phyloP scores from a whole-genome alignment of 2,329 filamentous ascomycete genomes.

The Xylariaceae sp. region DNA sequence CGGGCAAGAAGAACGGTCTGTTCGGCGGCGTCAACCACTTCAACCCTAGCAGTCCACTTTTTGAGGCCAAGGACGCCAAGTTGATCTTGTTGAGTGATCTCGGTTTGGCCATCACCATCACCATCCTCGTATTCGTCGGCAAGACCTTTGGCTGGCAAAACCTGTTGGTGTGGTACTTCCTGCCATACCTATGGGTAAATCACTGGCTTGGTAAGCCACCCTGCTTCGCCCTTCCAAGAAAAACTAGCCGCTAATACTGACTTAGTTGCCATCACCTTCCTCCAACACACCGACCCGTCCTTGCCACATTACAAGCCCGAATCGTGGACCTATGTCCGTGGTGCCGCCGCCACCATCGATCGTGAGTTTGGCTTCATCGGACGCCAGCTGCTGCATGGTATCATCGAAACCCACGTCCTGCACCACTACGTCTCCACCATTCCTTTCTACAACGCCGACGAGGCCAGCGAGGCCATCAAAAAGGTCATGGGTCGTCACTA shows the following conservation, averaged over 20 bases:
- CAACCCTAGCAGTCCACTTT: conserved; percentile 82
- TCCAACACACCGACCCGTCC: conserved; percentile 94
- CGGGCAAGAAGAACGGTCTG: conserved; percentile 85
- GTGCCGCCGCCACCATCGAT: conserved; percentile 93
- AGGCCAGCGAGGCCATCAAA: conserved; percentile 93
- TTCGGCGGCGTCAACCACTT: conserved; percentile 92
- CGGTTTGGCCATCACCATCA: conserved; percentile 67
- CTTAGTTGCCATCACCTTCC: conserved; percentile 93
- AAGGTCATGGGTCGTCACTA: conserved; percentile 95
- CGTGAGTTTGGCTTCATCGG: conserved; percentile 97
- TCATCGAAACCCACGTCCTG: conserved; percentile 96
- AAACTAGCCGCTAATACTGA: conserved; percentile 30
- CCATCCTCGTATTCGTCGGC: conserved; percentile 68
- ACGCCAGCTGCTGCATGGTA: conserved; percentile 87
- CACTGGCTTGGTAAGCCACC: conserved; percentile 88
- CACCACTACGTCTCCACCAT: conserved; percentile 98
- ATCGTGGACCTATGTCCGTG: conserved; percentile 91
- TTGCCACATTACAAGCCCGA: conserved; percentile 88
- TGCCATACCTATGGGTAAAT: conserved; percentile 97
- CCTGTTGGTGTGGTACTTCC: conserved; percentile 89
- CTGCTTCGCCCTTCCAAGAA: background rate
- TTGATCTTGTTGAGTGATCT: conserved; percentile 86
- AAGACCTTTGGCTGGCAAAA: conserved; percentile 83
- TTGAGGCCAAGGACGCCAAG: conserved; percentile 87
- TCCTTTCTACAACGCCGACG: conserved; percentile 94